These are phyloP conservation scores for Aspergillus brasiliensis DNA, from an alignment of 2,329 filamentous ascomycete genomes.

Conservation along the genomic window DNA sequence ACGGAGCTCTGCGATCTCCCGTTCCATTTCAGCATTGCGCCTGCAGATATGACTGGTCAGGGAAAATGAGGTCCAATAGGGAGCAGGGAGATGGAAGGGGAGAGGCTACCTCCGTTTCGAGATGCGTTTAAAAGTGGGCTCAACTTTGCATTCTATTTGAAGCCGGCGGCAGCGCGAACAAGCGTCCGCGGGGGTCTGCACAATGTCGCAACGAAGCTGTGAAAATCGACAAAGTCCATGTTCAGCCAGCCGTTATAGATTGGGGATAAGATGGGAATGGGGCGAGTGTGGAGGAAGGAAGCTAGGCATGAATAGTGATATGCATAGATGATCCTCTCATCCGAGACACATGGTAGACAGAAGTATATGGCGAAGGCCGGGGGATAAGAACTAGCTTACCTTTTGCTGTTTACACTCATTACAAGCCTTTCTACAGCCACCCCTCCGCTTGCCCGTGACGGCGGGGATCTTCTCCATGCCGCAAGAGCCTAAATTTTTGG, in stretches of 20 bases:
- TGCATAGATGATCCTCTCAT: not conserved
- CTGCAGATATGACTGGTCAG: conserved; percentile 38
- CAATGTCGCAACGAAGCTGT: conserved; percentile 67
- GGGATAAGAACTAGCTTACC: conserved; percentile 44
- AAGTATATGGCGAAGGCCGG: not conserved
- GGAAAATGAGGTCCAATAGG: not conserved
- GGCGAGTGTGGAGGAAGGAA: conserved; percentile 2
- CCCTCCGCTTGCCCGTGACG: conserved; percentile 51
- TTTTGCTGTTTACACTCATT: conserved; percentile 71
- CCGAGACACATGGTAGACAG: conserved; percentile 1
- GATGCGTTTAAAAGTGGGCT: conserved; percentile 67
- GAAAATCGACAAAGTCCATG: conserved; percentile 8
- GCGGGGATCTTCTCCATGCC: conserved; percentile 45
- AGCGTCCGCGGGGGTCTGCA: conserved; percentile 62
- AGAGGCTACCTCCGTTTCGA: conserved; percentile 56
- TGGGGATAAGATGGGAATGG: not conserved
- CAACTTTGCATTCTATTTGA: conserved; percentile 64
- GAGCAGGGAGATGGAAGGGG: not conserved
- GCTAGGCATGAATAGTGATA: not conserved
- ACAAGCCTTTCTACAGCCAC: conserved; percentile 56
- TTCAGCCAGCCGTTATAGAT: conserved; percentile 19
- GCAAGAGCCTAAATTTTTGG: conserved; percentile 36
- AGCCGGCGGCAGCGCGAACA: conserved; percentile 65
- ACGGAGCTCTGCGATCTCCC: conserved; percentile 54
- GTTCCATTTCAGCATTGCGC: conserved; percentile 65